These are phyloP conservation scores for Tricladium varicosporioides DNA, from an alignment of 2,329 filamentous ascomycete genomes.

Conservation along the genomic window DNA sequence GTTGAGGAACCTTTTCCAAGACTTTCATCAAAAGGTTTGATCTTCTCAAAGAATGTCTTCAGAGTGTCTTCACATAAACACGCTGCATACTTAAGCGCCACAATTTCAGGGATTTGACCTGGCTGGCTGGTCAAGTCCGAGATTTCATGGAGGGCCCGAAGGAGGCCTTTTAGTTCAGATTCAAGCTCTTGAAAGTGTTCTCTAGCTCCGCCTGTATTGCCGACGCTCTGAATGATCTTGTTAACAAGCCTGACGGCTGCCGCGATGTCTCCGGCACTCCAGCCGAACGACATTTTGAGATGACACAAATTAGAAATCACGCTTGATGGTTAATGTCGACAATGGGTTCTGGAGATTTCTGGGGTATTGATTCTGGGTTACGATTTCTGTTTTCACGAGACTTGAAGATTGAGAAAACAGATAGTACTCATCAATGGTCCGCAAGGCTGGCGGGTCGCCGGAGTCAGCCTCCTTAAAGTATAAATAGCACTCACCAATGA, in stretches of 20 bases:
- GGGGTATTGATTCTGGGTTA: neutral
- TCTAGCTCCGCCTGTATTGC: neutral
- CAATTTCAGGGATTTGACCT: conserved; percentile 3
- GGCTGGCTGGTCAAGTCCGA: neutral
- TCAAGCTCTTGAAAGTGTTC: conserved; percentile 10
- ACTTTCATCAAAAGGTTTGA: conserved; percentile 5
- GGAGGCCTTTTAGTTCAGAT: conserved; percentile 1
- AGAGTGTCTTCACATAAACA: conserved; percentile 8
- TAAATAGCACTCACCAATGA: neutral
- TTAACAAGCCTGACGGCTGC: conserved; percentile 27
- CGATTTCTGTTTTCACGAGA: neutral
- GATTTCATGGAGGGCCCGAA: conserved; percentile 6
- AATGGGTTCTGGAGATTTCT: neutral
- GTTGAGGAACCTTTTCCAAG: neutral
- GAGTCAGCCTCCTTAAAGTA: neutral
- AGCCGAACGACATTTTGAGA: neutral
- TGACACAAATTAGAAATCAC: neutral
- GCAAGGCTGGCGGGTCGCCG: neutral
- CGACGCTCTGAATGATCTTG: conserved; percentile 14
- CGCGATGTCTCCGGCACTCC: conserved; percentile 29
- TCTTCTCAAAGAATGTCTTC: conserved; percentile 7
- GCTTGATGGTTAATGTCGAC: neutral
- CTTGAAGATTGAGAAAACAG: neutral
- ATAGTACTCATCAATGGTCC: neutral
- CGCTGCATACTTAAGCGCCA: conserved; percentile 8